Base-by-base conservation (phyloP, 2,329 filamentous ascomycete genomes). In the Sclerotiophoma versabilis region DNA sequence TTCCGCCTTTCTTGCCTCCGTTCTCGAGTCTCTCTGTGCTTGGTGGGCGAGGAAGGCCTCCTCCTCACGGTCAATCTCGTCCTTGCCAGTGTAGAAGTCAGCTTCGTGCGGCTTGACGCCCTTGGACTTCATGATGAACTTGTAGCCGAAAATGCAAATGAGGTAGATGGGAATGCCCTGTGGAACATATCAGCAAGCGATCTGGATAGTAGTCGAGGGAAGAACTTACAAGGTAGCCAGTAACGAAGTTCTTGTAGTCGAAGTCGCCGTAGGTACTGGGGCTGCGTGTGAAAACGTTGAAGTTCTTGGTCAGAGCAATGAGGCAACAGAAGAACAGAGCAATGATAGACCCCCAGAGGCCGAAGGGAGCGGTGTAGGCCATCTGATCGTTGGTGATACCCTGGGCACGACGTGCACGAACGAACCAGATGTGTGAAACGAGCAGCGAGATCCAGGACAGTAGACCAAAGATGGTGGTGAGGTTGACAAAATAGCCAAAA, bases 261-360 rank as follows among this genome's bases (percentile, higher is more conserved):
- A 90, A 90, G 44, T 79, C 79, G 47, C 80, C 81, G 51, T 81
- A 79, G 72, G 58, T 43, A 7, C 38, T 39, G n/a, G 25, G 15
- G 65, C 74, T 54, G 72, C 75, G 25, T 2, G 85, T 80, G 74
- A 95, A 95, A 54, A 89, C 87, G 50, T 84, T 81, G 75, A 86
- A 95, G 80, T 92, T 93, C 83, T 95, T 96, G 69, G 91, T 93
- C 45, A 96, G 70, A 1, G 88, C 84, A 57, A 95, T 89, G 27
- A 95, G 70, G 67, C 83, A 81, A 76, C 89, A 92, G 76, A 92
- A 87, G 68, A 80, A 78, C 2, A 95, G 80, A 0, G 88, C 88
- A 54, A 79, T 78, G 69, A 86, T 86, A 0, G 87, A 91, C 10
- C 91, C 91, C 57, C 73, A 83, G 30, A 86, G 76, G n/a, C 91